A percentile compares a stretch with the other conserved stretches of the same genome.
phyloP scores from a whole-genome alignment of 129 eudicot species.

The Kitagawia praeruptora region DNA sequence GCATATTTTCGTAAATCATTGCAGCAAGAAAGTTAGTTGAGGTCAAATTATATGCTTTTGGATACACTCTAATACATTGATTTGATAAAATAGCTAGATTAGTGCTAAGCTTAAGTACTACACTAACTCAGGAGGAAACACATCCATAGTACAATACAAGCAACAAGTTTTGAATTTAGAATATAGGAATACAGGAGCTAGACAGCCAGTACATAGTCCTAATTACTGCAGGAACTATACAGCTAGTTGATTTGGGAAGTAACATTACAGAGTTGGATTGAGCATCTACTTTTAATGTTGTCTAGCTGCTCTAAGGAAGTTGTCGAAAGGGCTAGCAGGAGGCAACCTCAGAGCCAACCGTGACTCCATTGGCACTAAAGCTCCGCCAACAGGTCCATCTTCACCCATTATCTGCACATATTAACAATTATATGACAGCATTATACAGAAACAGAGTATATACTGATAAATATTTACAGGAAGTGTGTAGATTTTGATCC shows the following conservation, averaged over 20 bases:
- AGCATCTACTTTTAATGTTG: slow-evolving; percentile 16
- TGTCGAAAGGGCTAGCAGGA: slow-evolving; percentile 98
- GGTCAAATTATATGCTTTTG: not conserved
- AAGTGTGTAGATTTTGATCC: not conserved
- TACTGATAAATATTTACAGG: not conserved
- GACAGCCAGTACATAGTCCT: not conserved
- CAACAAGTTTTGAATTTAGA: not conserved
- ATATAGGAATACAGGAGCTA: not conserved
- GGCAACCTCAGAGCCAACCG: slow-evolving; percentile 68
- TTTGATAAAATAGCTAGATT: not conserved
- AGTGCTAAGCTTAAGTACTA: not conserved
- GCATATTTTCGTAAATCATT: too few relatives aligned
- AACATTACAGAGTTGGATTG: not conserved
- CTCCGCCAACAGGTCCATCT: slow-evolving; percentile 26
- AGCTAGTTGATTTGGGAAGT: not conserved
- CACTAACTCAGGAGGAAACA: not conserved
- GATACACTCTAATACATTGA: not conserved
- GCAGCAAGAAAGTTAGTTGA: too few relatives aligned
- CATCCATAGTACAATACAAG: not conserved
- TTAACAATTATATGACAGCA: not conserved
- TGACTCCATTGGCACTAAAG: slow-evolving; percentile 21
- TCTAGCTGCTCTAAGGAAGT: slow-evolving; percentile 89
- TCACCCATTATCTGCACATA: slow-evolving; percentile 40
- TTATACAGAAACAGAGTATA: not conserved
- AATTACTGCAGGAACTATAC: not conserved